Base-by-base conservation (phyloP, 306 rosid species). In the Dicorynia guianensis region DNA sequence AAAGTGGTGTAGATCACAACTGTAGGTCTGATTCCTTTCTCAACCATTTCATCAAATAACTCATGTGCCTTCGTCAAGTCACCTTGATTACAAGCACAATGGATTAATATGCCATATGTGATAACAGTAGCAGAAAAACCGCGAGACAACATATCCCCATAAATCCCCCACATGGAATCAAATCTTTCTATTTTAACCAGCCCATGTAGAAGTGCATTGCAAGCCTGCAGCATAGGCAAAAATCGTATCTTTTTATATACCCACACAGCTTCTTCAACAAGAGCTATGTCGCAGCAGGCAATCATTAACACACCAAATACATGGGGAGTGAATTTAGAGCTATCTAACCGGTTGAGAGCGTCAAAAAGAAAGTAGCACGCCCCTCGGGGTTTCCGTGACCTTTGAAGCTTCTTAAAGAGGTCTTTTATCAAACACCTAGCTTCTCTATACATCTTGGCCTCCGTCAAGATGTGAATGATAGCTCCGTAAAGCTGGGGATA, bases 11-110 rank as follows among this genome's bases (percentile, higher is more conserved):
- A 86, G 57, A 81, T 78, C 47, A 90, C 89, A 30, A 86, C 88
- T 0, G 79, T 87, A 0, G 85, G 85, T 20, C 53, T 6, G 53
- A 93, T 77, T 56, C 83, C 82, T 53, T 72, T 84, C 42, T 77
- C 81, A 18, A 54, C 2, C 94, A 93, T 90, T 87, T 93, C 96
- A 59, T 81, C 84, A 35, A 88, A 82, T 80, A 93, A 3, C 77
- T 75, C 67, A 3, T 57, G 78, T 0, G 90, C 93, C 43, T 66
- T 74, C 42, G 6, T 11, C 1, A 58, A 46, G 52, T 87, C 87
- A 5, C 89, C 89, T 49, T 83, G 83, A 9, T 10, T 47, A 7
- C 86, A 81, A 13, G 76, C 84, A 9, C 90, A 86, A 5, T 82
- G 57, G 44, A 90, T 81, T 44, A 93, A 62, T 46, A 87, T 77